Evolutionary conservation across 345 rosid genomes (phyloP), one percentile per base, ranked within the genome.

Genomic region (Gossypium turneri): DNA sequence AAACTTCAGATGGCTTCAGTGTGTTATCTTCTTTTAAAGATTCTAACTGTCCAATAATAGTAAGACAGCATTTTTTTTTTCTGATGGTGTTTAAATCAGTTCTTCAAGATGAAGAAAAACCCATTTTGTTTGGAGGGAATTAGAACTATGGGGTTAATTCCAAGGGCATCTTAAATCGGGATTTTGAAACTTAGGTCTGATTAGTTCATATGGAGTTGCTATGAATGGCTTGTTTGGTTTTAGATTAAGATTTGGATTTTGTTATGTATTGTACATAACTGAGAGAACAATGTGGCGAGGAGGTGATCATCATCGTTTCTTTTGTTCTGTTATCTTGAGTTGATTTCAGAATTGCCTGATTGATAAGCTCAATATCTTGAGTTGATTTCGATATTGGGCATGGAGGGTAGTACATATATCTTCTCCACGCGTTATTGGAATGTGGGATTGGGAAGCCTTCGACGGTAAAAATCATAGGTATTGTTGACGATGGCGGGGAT

Each of bases 271-370:
- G 20, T 45, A 63, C 27, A 9, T 75, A 92, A 94, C 94, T 87
- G 88, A 76, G 92, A 88, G 67, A 92, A 85, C 50, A 89, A 81
- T 15, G 64, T 78, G 52, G 88, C 79, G 80, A 92, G 93, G 48
- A 76, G 84, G 43, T 81, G 87, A 48, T 88, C 90, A 16, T 79
- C 85, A 2, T 79, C 81, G 69, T 84, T 84, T 67, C 83, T 48
- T 79, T 80, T 52, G 77, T 79, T 75, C 76, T 74, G 67, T 73
- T 84, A 65, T 89, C 94, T 50, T 82, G 63, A 90, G 81, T 47
- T 84, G 34, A 29, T 29, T 29, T 80, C 74, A 85, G 88, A 77
- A 88, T 84, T 43, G 91, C 92, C 70, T 44, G 69, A 71, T 77
- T 79, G 62, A 86, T 61, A 11, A 78, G 86, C 71, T 86, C 86